A percentile compares a stretch with the other conserved stretches of the same genome.
phyloP scores from a whole-genome alignment of 805 yeast genomes.

The Debaryomyces prosopidis region DNA sequence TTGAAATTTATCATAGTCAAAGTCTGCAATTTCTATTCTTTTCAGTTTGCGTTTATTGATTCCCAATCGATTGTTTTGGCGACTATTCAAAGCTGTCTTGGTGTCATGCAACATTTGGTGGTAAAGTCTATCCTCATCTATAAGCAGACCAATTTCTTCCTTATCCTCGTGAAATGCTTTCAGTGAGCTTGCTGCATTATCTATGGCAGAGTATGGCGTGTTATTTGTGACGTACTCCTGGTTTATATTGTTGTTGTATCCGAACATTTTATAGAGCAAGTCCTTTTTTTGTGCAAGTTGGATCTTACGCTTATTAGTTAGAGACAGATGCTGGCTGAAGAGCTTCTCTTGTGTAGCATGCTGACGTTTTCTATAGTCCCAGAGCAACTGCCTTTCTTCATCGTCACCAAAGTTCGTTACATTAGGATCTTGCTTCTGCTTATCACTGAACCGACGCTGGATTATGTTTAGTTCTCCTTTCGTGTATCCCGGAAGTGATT shows the following conservation, averaged over 20 bases:
- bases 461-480: conserved; percentile 33
- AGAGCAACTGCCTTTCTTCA: conserved; percentile 25
- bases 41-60: not conserved
- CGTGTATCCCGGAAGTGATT: conserved; percentile 41
- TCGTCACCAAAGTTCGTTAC: conserved; percentile 10
- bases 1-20: conserved; percentile 28
- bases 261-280: conserved; percentile 37
- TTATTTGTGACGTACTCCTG: conserved; percentile 43
- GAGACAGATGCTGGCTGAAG: conserved; percentile 32
- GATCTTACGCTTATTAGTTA: conserved; percentile 35
- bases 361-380: conserved; percentile 31
- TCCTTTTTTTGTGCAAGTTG: conserved; percentile 43
- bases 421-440: conserved; percentile 6
- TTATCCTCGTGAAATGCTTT: conserved; percentile 44
- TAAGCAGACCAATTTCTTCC: conserved; percentile 33
- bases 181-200: conserved; percentile 35
- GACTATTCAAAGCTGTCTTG: conserved; percentile 14
- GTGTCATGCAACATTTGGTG: conserved; percentile 23
- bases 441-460: conserved; percentile 15
- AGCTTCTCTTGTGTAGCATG: conserved; percentile 33
- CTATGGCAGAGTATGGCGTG: conserved; percentile 37
- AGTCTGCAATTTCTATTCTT: conserved; percentile 14
- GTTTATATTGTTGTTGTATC: conserved; percentile 38
- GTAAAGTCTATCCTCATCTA: conserved; percentile 35
- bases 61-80: conserved; percentile 5